Percentiles rank a stretch among this genome's conserved stretches.
phyloP scores from a whole-genome alignment of 805 yeast genomes.

The Saccharomycopsis selenospora region DNA sequence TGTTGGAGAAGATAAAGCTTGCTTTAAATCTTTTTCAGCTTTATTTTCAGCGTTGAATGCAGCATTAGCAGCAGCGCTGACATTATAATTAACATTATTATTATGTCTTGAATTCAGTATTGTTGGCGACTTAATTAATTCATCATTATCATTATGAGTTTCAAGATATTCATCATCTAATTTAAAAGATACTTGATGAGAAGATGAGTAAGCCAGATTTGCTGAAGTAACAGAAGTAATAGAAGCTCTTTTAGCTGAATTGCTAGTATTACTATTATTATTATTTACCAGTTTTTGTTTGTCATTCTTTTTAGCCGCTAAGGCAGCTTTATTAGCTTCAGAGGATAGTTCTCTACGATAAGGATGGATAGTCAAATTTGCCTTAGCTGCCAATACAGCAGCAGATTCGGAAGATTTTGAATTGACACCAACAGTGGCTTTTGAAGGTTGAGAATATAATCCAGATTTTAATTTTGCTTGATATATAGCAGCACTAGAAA shows the following conservation, averaged over 20 bases:
- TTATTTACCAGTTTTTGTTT: too few relatives aligned
- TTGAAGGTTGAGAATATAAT: conserved; percentile 44
- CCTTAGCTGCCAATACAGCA: conserved; percentile 63
- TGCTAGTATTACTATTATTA: too few relatives aligned
- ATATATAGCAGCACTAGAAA: conserved; percentile 68
- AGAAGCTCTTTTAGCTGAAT: conserved; percentile 42
- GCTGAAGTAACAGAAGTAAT: conserved; percentile 34
- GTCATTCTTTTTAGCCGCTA: conserved; percentile 38
- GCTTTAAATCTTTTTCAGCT: not conserved
- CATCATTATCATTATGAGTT: too few relatives aligned
- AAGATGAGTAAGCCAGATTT: not conserved
- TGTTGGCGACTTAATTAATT: too few relatives aligned
- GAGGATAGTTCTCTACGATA: conserved; percentile 35
- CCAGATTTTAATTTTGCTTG: conserved; percentile 69
- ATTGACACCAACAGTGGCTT: conserved; percentile 54
- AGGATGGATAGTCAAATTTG: conserved; percentile 56
- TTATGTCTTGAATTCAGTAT: too few relatives aligned
- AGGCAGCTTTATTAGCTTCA: conserved; percentile 64
- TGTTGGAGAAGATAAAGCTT: conserved; percentile 1
- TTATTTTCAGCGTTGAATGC: not conserved
- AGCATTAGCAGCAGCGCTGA: not conserved
- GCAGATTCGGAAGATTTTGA: conserved; percentile 57
- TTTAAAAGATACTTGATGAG: not conserved
- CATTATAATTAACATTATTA: not conserved
- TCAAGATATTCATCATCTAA: too few relatives aligned